Evolutionary conservation across 2,329 filamentous ascomycete species (phyloP), one percentile per base, ranked within the genome.

Genomic region (Dactylellina haptotyla): DNA sequence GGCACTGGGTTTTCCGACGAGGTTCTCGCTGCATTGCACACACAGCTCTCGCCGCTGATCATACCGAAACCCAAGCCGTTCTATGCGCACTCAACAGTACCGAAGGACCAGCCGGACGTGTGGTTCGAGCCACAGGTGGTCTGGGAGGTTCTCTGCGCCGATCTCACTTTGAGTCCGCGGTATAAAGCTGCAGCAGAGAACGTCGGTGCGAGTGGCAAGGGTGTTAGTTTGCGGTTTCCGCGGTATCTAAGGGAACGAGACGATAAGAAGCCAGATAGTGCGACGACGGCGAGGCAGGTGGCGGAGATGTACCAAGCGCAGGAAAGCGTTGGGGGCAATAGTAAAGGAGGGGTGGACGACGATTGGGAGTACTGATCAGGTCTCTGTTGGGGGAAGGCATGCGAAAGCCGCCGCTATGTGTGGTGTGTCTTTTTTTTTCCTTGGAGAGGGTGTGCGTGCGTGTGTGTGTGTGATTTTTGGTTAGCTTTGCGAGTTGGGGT

Each of bases 221-320:
- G 95, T 1, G 91, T 99, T 77, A 93, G 90, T 79, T 83, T 99
- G 76, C 85, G 95, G 4, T 99, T 99, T 81, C 95, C 95, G 8
- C 84, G 95, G 9, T 99, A 96, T 81, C 95, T 99, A 80, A 92
- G 93, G 80, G 83, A 92, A 41, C 86, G 95, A 71, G 94, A 98
- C 71, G 95, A 99, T 80, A 99, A 99, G 86, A 97, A 96, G 83
- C 88, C 92, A 0, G 93, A 97, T 75, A 86, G 94, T 82, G 95
- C 95, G 12, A 97, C 93, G 39, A 90, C 86, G 32, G 92, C 89
- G 75, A 85, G 89, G 56, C 91, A 95, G 82, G 91, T 99, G 54
- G 93, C 93, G 0, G 95, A 98, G 81, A 97, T 99, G 94, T 99
- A 98, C 83, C 86, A 89, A 76, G 93, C 91, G 82, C 95, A 99